A percentile compares a stretch with the other conserved stretches of the same genome.
phyloP scores from a whole-genome alignment of 2,329 filamentous ascomycete genomes.

The Thielaviopsis euricoi region DNA sequence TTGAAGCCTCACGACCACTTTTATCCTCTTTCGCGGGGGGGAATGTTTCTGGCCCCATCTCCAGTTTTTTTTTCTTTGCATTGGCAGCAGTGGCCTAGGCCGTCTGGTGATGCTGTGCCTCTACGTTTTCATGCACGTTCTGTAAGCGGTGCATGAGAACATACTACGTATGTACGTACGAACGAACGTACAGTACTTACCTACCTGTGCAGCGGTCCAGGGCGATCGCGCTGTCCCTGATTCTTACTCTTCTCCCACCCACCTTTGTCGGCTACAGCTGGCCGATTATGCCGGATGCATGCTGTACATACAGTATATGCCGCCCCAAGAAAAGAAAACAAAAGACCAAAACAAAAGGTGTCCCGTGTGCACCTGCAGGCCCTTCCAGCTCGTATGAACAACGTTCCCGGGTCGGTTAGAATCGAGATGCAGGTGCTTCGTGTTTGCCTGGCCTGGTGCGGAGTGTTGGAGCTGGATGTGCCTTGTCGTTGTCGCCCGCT shows the following conservation, averaged over 20 bases:
- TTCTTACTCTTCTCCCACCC: not conserved
- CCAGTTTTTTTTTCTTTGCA: not conserved
- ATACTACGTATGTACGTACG: too few species aligned
- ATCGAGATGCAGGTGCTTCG: not conserved
- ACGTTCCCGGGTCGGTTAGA: not conserved
- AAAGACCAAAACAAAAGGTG: too few species aligned
- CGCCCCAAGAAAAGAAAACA: too few species aligned
- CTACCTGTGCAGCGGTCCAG: not conserved
- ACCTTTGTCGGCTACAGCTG: not conserved
- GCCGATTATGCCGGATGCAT: not conserved
- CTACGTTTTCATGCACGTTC: not conserved
- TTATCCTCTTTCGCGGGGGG: too few species aligned
- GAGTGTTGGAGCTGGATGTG: not conserved
- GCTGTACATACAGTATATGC: too few species aligned
- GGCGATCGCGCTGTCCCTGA: not conserved
- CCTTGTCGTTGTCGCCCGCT: too few species aligned
- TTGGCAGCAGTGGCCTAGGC: not conserved
- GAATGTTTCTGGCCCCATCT: not conserved
- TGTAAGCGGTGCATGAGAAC: too few species aligned
- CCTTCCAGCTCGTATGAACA: not conserved
- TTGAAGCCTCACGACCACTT: not conserved
- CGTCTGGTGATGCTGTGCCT: not conserved
- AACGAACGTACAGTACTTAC: too few species aligned
- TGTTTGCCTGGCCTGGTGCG: not conserved
- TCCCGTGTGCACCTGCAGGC: not conserved